Percentiles rank a stretch among this genome's conserved stretches.
phyloP scores from a whole-genome alignment of 2,329 filamentous ascomycete species.

The Thielaviopsis euricoi region DNA sequence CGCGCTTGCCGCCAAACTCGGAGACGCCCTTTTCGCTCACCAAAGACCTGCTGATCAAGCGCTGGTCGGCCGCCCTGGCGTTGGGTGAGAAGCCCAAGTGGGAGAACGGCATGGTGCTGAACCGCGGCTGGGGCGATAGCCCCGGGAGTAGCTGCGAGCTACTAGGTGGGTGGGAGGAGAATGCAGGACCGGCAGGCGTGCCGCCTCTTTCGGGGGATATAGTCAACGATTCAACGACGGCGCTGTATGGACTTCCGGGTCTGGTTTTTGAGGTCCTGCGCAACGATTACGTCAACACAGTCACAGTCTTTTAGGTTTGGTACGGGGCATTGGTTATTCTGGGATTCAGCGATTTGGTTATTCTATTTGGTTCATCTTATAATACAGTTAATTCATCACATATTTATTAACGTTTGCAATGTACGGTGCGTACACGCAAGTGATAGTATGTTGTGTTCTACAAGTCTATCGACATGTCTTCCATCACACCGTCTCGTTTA shows the following conservation, averaged over 20 bases:
- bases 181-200: conserved; percentile 21
- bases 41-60: conserved; percentile 47
- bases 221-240: conserved; percentile 49
- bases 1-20: conserved; percentile 35
- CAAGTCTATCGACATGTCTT: conserved; percentile 9
- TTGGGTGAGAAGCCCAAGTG: conserved; percentile 33
- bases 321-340: neutral
- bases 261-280: conserved; percentile 90
- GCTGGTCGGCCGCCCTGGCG: conserved; percentile 52
- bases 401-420: neutral
- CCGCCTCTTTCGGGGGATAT: conserved; percentile 36
- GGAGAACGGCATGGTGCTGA: conserved; percentile 69
- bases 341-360: neutral
- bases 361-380: neutral
- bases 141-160: conserved; percentile 80
- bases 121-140: conserved; percentile 80
- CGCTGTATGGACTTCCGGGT: conserved; percentile 84
- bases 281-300: conserved; percentile 74
- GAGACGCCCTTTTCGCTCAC: conserved; percentile 66
- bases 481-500: neutral
- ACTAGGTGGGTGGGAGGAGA: conserved; percentile 74
- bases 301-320: conserved; percentile 61
- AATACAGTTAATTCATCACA: neutral
- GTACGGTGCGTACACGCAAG: too few relatives aligned
- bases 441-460: neutral